A percentile compares a stretch with the other conserved stretches of the same genome.
Conservation (phyloP, 2,329 filamentous ascomycete genomes). For the Talaromyces sp. region DNA sequence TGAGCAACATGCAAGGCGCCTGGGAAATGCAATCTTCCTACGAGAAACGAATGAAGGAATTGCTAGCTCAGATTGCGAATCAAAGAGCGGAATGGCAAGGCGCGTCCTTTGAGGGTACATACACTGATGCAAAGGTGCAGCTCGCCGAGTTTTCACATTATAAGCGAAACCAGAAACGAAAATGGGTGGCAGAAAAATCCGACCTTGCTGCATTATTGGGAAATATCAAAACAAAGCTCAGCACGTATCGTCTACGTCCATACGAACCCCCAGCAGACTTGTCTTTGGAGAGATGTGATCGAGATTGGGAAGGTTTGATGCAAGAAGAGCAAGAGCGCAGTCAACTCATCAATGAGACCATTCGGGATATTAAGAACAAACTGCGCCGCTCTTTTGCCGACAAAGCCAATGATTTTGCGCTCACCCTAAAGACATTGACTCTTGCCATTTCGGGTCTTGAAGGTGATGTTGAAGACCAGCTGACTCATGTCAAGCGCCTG, state of each 20-base stretch:
- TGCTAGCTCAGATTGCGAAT: constrained; percentile 69
- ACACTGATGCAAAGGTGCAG: constrained; percentile 86
- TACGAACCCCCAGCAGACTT: constrained; percentile 87
- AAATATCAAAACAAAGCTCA: constrained; percentile 98
- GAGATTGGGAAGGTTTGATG: constrained; percentile 75
- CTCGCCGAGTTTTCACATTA: constrained; percentile 78
- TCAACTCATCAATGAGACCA: constrained; percentile 95
- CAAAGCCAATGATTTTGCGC: constrained; percentile 96
- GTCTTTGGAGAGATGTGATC: constrained; percentile 75
- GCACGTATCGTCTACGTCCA: constrained; percentile 84
- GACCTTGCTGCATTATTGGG: constrained; percentile 88
- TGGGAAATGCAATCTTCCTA: constrained; percentile 99
- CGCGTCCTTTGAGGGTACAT: constrained; percentile 84
- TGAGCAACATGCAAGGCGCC: constrained; percentile 96
- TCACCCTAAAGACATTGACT: constrained; percentile 91
- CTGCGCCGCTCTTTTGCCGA: constrained; percentile 91
- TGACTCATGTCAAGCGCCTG: constrained; percentile 79
- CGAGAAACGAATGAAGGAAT: constrained; percentile 81
- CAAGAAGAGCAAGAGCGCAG: constrained; percentile 83
- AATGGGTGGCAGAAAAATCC: constrained; percentile 97
- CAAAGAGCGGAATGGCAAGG: constrained; percentile 75
- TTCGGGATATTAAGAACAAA: constrained; percentile 96
- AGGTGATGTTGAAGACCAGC: constrained; percentile 92
- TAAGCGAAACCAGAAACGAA: constrained; percentile 84
- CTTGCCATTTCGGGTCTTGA: constrained; percentile 94